A percentile compares a stretch with the other conserved stretches of the same genome.
Evolutionary conservation across 1,284 basidiomycete genomes (phyloP).

Genomic region (Cutaneotrichosporon mucoides): DNA sequence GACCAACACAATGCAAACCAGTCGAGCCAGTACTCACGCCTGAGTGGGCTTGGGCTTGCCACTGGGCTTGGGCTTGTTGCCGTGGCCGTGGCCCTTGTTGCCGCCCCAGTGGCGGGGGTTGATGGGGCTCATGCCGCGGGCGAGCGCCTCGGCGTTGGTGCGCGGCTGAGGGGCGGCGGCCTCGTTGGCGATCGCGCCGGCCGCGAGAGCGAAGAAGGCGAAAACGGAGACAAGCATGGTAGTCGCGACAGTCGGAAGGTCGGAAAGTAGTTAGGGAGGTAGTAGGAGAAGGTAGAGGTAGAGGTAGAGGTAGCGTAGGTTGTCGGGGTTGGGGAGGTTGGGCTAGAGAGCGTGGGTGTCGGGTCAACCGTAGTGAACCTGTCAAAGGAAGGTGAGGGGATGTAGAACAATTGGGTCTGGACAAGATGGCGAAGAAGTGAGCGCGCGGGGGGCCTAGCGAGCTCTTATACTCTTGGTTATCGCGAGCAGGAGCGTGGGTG

Average conservation of each 20-base stretch:
- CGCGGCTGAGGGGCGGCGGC: neutral
- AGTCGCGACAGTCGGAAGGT: too few species aligned
- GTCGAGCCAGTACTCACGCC: neutral
- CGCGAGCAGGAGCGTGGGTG: too few species aligned
- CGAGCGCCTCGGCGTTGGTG: slow-evolving; percentile 1
- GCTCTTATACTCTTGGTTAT: too few species aligned
- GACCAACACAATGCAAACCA: too few species aligned
- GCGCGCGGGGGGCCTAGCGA: too few species aligned
- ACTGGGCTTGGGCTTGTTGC: neutral
- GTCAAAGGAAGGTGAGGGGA: too few species aligned
- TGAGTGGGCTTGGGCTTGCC: neutral
- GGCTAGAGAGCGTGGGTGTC: neutral
- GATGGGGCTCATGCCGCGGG: neutral
- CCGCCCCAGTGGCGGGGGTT: neutral
- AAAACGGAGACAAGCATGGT: neutral
- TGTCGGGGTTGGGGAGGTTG: neutral
- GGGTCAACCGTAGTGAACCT: neutral
- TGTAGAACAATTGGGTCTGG: too few species aligned
- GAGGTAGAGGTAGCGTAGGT: too few species aligned
- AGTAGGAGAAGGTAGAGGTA: too few species aligned
- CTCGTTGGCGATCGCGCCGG: neutral
- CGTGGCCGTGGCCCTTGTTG: neutral
- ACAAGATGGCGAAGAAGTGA: too few species aligned
- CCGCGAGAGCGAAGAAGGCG: neutral
- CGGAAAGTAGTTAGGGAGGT: too few species aligned